These are phyloP conservation scores for Mycena latifolia DNA, from an alignment of 768 basidiomycete species.

Conservation along the genomic window DNA sequence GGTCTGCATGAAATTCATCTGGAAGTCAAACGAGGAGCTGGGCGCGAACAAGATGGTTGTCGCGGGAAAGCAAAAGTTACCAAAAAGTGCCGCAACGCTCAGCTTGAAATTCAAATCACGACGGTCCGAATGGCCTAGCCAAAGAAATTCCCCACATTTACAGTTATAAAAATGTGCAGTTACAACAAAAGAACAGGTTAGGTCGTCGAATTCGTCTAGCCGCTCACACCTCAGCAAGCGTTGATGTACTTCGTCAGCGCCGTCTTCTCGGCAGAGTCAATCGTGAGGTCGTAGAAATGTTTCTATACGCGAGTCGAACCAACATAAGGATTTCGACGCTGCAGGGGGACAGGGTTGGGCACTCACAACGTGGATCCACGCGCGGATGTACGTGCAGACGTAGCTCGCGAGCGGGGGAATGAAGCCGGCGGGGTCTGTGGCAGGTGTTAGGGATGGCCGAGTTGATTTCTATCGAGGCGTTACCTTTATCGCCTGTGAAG, in stretches of 20 bases:
- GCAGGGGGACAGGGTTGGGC: constrained; percentile 11
- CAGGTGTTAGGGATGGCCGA: not conserved
- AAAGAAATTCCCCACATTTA: no score
- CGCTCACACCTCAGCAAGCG: constrained; percentile 53
- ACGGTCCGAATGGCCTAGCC: no score
- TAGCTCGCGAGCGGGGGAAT: constrained; percentile 62
- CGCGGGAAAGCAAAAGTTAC: no score
- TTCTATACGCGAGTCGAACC: constrained; percentile 43
- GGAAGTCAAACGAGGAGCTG: no score
- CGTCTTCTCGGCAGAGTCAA: constrained; percentile 65
- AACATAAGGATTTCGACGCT: not conserved
- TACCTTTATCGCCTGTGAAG: constrained; percentile 57
- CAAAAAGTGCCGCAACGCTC: no score
- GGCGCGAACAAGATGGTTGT: not conserved
- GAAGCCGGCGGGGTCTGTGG: constrained; percentile 62
- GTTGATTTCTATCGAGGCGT: not conserved
- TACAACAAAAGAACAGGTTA: no score
- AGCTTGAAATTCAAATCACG: no score
- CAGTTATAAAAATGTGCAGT: no score
- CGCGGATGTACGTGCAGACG: constrained; percentile 64
- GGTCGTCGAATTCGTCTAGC: no score
- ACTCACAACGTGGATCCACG: constrained; percentile 60
- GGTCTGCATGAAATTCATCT: not conserved
- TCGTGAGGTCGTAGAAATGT: constrained; percentile 59
- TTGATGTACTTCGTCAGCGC: constrained; percentile 56